phyloP scores from a whole-genome alignment of 345 rosid genomes.

The Gynandropsis gynandra region DNA sequence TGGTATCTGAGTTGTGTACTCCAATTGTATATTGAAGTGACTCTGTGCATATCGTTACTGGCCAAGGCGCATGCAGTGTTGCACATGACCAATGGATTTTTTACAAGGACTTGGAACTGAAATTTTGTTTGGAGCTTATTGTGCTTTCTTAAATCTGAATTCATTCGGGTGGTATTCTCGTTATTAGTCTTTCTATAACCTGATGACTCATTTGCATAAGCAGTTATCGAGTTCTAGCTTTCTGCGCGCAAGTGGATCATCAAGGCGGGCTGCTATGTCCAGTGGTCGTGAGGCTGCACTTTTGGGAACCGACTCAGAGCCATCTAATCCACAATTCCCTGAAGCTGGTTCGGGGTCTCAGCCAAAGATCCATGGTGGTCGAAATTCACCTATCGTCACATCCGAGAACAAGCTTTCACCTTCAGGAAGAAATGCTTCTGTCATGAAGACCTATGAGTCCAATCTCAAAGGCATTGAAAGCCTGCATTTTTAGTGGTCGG shows the following conservation, averaged over 20 bases:
- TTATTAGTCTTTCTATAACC: not conserved
- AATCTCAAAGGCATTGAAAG: slow-evolving; percentile 68
- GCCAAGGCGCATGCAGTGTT: not conserved
- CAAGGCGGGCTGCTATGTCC: slow-evolving; percentile 41
- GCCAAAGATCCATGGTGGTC: slow-evolving; percentile 44
- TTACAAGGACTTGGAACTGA: not conserved
- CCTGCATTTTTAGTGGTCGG: slow-evolving; percentile 42
- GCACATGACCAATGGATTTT: slow-evolving; percentile 2
- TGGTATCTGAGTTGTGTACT: not conserved
- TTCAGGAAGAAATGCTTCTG: slow-evolving; percentile 39
- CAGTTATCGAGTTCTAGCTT: slow-evolving; percentile 62
- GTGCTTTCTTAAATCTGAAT: not conserved
- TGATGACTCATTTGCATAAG: slow-evolving; percentile 15
- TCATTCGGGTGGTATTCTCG: not conserved
- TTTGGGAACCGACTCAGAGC: slow-evolving; percentile 41
- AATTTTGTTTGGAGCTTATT: not conserved
- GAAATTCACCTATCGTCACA: slow-evolving; percentile 46
- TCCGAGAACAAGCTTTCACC: slow-evolving; percentile 44
- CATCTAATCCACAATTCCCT: slow-evolving; percentile 30
- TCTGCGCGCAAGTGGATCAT: slow-evolving; percentile 44
- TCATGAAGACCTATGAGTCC: slow-evolving; percentile 54
- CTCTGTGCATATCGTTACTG: too few relatives aligned
- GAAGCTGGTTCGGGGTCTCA: slow-evolving; percentile 42
- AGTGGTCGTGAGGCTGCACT: slow-evolving; percentile 45
- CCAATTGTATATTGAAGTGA: not conserved